Base-by-base conservation (phyloP, 2,329 filamentous ascomycete genomes). In the Fusarium kyushuense region DNA sequence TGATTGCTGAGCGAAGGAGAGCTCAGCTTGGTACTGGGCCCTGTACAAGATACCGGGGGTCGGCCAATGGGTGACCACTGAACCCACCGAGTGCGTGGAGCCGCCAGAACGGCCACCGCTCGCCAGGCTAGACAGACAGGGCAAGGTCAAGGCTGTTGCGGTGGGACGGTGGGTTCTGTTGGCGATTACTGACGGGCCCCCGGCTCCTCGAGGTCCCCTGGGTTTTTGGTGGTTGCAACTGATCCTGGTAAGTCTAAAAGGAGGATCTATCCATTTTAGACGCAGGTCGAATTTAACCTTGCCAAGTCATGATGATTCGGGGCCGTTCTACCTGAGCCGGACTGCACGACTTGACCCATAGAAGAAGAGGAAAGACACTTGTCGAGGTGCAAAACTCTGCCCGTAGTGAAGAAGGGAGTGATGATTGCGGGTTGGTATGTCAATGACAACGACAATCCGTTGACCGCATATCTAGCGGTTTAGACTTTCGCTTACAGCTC, bases 41-140 rank as follows among this genome's bases (percentile, higher is more conserved):
- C n/a, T 29, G 33, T 17, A n/a, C 33, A 38, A 27, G 23, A 60
- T 56, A 52, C 54, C 47, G 54, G 66, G 65, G 70, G 53, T 60
- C 33, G 38, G 55, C 72, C 72, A 74, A 74, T 74, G 59, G 55
- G 30, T 60, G 66, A 40, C 54, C 55, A 65, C 54, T 61, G 56
- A 66, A 36, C 46, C 61, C 63, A 65, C 63, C 17, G 48, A 52
- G 25, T 51, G 42, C 54, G 54, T 71, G 70, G 67, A 71, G 64
- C 64, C 64, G 54, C 55, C 65, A 54, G 45, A 71, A 65, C 64
- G 52, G 53, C 64, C 67, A 60, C 64, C 60, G 55, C 40, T 54
- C 71, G 53, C 71, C 70, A 73, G 60, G 54, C 72, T 59, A 64
- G 58, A 69, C 60, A 61, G 60, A 67, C 49, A 54, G 56, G 72